Evolutionary conservation across 495 filamentous ascomycete genomes (phyloP), one percentile per base, ranked within the genome.

Genomic region (Talaromyces adpressus): DNA sequence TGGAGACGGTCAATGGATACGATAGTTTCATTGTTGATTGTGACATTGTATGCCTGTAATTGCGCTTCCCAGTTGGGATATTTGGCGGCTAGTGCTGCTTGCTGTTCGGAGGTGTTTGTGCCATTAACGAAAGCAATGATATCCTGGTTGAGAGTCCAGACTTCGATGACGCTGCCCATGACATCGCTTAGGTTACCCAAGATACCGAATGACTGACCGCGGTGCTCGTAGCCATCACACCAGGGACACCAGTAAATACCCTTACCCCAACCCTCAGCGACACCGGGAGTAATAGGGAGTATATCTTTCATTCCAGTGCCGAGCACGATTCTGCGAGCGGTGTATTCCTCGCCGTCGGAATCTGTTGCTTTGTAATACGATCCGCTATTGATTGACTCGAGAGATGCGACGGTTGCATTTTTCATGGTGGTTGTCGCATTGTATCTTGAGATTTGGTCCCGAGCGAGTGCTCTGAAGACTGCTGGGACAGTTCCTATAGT

Each of bases 201-300:
- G 39, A 85, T 75, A 0, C 82, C 84, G 9, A 86, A 76, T 4
- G 82, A 64, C 66, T 85, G 80, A 66, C 84, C 81, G 0, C 77
- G 78, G 73, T 85, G 82, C 69, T 85, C 83, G 64, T 78, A 82
- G 11, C 83, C 84, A 67, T 86, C 84, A 66, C 84, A 86, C 84
- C 84, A 86, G 0, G 82, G 82, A 60, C 84, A 86, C 82, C 83
- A 85, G 70, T 76, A 86, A 63, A 84, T 81, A 59, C 84, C 83
- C 66, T 84, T 77, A 34, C 84, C 84, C 75, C 79, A 86, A 63
- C 70, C 78, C 57, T 81, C 77, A 14, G 64, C 9, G 2, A 86
- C 59, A 5, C 84, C 84, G 0, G 83, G 81, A 1, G 81, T 84
- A 9, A 45, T 23, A n/a, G 84, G 84, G 6, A 85, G 69, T 52